Base-by-base conservation (phyloP, 2,329 filamentous ascomycete genomes). In the Blumeria hordei region DNA sequence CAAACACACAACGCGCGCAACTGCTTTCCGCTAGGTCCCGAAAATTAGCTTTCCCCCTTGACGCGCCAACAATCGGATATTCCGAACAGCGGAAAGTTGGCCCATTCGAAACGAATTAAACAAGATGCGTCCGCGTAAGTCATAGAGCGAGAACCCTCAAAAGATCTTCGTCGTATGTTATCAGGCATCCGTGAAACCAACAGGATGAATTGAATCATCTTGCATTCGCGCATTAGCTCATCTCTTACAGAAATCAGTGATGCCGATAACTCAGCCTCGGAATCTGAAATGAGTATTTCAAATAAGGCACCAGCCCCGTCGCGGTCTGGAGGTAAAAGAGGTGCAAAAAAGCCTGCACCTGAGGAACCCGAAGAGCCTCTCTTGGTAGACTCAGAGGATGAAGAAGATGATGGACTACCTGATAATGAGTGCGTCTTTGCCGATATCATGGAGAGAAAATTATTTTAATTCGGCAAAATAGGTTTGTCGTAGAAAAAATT, bases 401-500 rank as follows among this genome's bases (percentile, higher is more conserved):
- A 63, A 54, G 67, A 66, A 8, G 63, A 65, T 6, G 65, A 64
- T 14, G 66, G 68, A 11, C 68, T 74, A 21, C 70, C 72, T 35
- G 76, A 72, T 3, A 72, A 71, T 37, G 69, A 70, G 64, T 71
- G 68, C 47, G 69, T 64, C 1, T 54, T 62, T 6, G 60, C 61
- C 41, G 18, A 33, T 14, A 7, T 14, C 11, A 16, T 16, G 5
- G 18, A 21, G 10, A 14, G 28, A 34, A 10, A n/a, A 47, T 53
- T 28, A 28, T 37, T 53, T 33, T 49, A 57, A 57, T 41, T 65
- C 59, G 62, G 9, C 65, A 35, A 56, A 55, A 6, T 35, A 85
- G 82, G 63, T 88, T 76, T 62, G 75, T 85, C 12, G 84, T 92
- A 4, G 83, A 90, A 64, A 75, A 77, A 61, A 88, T 92, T 60